Base-by-base conservation (phyloP, 768 basidiomycete genomes). In the Tricholoma furcatifolium region DNA sequence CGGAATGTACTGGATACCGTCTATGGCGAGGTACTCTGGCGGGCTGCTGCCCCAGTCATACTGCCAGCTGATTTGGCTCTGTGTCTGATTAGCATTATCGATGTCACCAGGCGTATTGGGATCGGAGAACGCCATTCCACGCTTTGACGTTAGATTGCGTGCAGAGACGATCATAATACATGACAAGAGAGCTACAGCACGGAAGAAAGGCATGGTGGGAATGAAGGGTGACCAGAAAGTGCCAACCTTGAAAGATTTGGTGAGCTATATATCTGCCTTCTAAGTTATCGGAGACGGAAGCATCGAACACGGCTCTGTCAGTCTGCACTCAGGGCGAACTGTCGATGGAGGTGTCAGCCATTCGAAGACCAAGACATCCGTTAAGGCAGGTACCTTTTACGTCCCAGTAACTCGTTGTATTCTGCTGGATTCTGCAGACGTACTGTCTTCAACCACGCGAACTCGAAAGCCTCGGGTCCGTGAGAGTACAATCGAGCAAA, bases 21-120 rank as follows among this genome's bases (percentile, higher is more conserved):
- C 75, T 18, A 70, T 65, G 1, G 68, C 73, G 24, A 81, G 60
- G 57, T 76, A 74, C 18, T 60, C 64, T n/a, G 77, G 73, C 9
- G 75, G 74, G 20, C 67, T 58, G 41, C 69, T 71, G 3, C 74
- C 73, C 91, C 79, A 80, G 60, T 78, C 74, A 56, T 80, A 90
- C 17, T 83, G 58, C 78, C 78, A 80, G 35, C 67, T 71, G 27
- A 74, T 69, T 12, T 71, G 62, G 51, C 75, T 74, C 18, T 70
- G 64, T 2, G 75, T 71, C 47, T 75, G 73, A 54, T 80, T 80
- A 43, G 74, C 73, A 47, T 77, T 74, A 39, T 65, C 53, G 32
- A 80, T 63, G 57, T 80, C 78, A 6, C 65, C 73, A 17, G 73
- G 69, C 7, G 70, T 67, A 39, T 73, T 68, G 9, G 65, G 67